These are phyloP conservation scores for Moricandia moricandioides DNA, from an alignment of 345 rosid species.

Conservation along the genomic window DNA sequence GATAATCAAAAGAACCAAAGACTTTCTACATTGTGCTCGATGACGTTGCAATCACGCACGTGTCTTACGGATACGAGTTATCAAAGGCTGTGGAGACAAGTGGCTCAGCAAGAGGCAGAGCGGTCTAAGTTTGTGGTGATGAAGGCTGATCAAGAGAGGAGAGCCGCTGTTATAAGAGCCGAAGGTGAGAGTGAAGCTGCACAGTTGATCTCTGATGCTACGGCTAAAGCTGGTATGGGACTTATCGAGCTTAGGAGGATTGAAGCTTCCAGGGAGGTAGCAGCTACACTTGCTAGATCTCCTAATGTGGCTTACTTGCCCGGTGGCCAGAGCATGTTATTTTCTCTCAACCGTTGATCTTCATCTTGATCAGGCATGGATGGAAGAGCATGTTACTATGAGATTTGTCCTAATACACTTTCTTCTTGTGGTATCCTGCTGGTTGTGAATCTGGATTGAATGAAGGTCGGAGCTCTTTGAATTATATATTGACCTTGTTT, in stretches of 20 bases:
- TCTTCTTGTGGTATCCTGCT: constrained; percentile 4
- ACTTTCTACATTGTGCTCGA: constrained; percentile 86
- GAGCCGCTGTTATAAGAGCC: constrained; percentile 90
- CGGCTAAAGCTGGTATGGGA: constrained; percentile 76
- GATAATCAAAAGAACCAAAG: constrained; percentile 69
- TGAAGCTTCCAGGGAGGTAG: constrained; percentile 94
- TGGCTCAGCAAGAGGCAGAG: constrained; percentile 98
- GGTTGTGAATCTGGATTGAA: constrained; percentile 25
- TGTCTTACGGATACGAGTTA: constrained; percentile 91
- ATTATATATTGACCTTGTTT: neutral
- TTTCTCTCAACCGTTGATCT: constrained; percentile 64
- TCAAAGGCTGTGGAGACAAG: constrained; percentile 97
- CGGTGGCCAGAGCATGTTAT: constrained; percentile 76
- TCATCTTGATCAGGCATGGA: too few relatives aligned
- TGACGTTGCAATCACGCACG: constrained; percentile 93
- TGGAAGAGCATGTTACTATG: neutral
- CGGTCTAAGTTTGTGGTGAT: constrained; percentile 87
- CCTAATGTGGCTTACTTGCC: constrained; percentile 89
- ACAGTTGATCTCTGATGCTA: constrained; percentile 81
- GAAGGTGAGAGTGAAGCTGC: constrained; percentile 99
- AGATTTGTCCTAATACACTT: neutral
- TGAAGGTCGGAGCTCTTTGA: neutral
- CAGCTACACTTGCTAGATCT: constrained; percentile 78
- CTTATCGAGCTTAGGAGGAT: constrained; percentile 95
- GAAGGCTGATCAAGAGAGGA: constrained; percentile 98